A percentile compares a stretch with the other conserved stretches of the same genome.
Evolutionary conservation across 2,329 filamentous ascomycete species (phyloP).

Genomic region (Cladobotryum protrusum): DNA sequence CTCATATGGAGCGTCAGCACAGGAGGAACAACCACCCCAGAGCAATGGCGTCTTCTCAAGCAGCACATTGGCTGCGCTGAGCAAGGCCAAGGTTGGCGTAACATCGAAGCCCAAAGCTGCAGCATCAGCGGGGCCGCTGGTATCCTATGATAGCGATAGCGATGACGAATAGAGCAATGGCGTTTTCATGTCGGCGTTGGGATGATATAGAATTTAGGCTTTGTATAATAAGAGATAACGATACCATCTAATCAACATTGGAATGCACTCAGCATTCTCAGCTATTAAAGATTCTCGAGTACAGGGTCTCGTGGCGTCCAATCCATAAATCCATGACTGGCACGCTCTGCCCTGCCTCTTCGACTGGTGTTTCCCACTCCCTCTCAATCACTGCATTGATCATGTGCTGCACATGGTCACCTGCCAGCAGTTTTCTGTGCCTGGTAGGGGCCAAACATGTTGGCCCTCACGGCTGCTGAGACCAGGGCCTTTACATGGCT

Average conservation of each 20-base stretch:
- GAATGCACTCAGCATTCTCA: conserved; percentile 27
- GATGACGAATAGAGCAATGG: conserved; percentile 49
- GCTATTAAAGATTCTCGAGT: conserved; percentile 83
- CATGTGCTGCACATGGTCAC: conserved; percentile 48
- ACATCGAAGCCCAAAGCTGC: conserved; percentile 49
- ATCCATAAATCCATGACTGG: conserved; percentile 79
- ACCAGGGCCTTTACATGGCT: conserved; percentile 70
- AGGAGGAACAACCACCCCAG: conserved; percentile 30
- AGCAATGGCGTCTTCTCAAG: conserved; percentile 68
- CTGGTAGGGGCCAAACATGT: conserved; percentile 74
- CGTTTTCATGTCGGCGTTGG: too few relatives aligned
- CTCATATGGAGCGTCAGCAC: conserved; percentile 28
- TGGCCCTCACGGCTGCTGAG: conserved; percentile 69
- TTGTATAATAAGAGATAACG: conserved; percentile 22
- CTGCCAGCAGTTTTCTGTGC: conserved; percentile 67
- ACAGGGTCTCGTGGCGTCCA: conserved; percentile 74
- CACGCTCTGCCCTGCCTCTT: conserved; percentile 67
- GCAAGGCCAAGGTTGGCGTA: conserved; percentile 48
- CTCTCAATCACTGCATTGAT: conserved; percentile 53
- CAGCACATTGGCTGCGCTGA: conserved; percentile 74
- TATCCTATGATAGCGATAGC: conserved; percentile 85
- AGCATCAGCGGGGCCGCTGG: conserved; percentile 61
- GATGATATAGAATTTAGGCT: conserved; percentile 3
- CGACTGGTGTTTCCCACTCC: conserved; percentile 53
- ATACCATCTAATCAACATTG: conserved; percentile 19